Evolutionary conservation across 2,329 filamentous ascomycete genomes (phyloP).

Genomic region (Zymoseptoria brevis): DNA sequence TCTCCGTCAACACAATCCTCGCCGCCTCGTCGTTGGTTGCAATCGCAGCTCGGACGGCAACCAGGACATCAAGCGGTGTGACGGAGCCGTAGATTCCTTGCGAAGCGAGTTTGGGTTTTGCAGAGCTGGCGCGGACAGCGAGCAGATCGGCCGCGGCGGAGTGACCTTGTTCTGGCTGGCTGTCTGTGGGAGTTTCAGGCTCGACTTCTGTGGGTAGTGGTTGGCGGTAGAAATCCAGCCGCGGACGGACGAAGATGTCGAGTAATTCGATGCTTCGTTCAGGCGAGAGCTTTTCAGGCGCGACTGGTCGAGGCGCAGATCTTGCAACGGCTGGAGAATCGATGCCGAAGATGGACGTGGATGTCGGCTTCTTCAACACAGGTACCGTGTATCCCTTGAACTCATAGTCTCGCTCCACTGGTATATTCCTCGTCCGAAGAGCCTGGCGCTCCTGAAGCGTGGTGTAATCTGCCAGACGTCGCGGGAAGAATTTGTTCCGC

Average conservation of each 20-base stretch:
- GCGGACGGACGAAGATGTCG: slow-evolving; percentile 39
- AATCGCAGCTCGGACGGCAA: slow-evolving; percentile 42
- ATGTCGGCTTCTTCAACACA: neutral
- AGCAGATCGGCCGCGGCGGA: slow-evolving; percentile 25
- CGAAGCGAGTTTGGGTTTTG: slow-evolving; percentile 11
- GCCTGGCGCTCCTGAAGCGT: slow-evolving; percentile 38
- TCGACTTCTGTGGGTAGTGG: slow-evolving; percentile 23
- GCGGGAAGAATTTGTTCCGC: slow-evolving; percentile 49
- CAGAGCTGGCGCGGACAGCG: slow-evolving; percentile 18
- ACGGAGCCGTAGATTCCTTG: slow-evolving; percentile 47
- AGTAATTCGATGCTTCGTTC: slow-evolving; percentile 41
- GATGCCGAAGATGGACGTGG: neutral
- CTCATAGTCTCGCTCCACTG: slow-evolving; percentile 40
- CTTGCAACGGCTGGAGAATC: neutral
- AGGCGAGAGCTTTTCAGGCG: slow-evolving; percentile 35
- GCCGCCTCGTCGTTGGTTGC: slow-evolving; percentile 45
- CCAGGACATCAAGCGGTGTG: slow-evolving; percentile 45
- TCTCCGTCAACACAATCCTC: slow-evolving; percentile 41
- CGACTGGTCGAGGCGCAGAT: slow-evolving; percentile 10
- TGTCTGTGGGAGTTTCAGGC: slow-evolving; percentile 4
- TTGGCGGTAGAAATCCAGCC: slow-evolving; percentile 42
- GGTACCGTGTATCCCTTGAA: slow-evolving; percentile 25
- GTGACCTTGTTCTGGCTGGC: slow-evolving; percentile 5
- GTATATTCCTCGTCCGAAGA: slow-evolving; percentile 37
- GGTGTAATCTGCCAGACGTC: slow-evolving; percentile 46